A percentile compares a stretch with the other conserved stretches of the same genome.
These are phyloP conservation scores for Russula vinacea DNA, from an alignment of 768 basidiomycete species.

Conservation along the genomic window DNA sequence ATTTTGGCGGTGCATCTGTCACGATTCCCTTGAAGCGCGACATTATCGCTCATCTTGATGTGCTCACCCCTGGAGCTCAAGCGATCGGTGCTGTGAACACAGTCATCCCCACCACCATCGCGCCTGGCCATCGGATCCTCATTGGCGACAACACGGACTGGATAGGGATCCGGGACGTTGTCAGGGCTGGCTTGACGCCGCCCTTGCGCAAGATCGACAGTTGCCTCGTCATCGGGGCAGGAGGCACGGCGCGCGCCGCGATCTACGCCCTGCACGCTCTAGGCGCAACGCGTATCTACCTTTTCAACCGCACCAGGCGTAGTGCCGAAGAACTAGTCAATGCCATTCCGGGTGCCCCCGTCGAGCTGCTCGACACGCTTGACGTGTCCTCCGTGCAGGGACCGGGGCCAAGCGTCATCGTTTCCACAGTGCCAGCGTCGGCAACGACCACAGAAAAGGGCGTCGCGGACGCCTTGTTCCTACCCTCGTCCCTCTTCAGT, in stretches of 20 bases:
- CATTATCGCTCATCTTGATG: slow-evolving; percentile 78
- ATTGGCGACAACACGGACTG: slow-evolving; percentile 97
- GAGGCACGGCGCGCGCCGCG: slow-evolving; percentile 92
- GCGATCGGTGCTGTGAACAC: slow-evolving; percentile 96
- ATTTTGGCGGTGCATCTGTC: slow-evolving; percentile 94
- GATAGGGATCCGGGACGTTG: slow-evolving; percentile 72
- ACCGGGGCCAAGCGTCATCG: slow-evolving; percentile 64
- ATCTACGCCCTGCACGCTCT: slow-evolving; percentile 81
- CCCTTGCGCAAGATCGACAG: slow-evolving; percentile 41
- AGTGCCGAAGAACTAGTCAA: slow-evolving; percentile 69
- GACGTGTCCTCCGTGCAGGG: slow-evolving; percentile 47
- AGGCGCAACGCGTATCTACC: slow-evolving; percentile 66
- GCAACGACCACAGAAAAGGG: slow-evolving; percentile 46
- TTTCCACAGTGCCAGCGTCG: slow-evolving; percentile 84
- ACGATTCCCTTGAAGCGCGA: slow-evolving; percentile 96
- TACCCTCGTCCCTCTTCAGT: slow-evolving; percentile 57
- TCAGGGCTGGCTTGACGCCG: slow-evolving; percentile 44
- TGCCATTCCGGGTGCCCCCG: slow-evolving; percentile 62
- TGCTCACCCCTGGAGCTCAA: slow-evolving; percentile 74
- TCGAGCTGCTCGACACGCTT: slow-evolving; percentile 60
- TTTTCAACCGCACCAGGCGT: slow-evolving; percentile 79
- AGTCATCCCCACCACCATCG: slow-evolving; percentile 54
- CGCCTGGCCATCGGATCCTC: slow-evolving; percentile 50
- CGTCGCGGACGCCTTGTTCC: slow-evolving; percentile 40
- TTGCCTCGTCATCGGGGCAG: slow-evolving; percentile 88